Evolutionary conservation across 208 protist species (phyloP), one percentile per base, ranked within the genome.

Genomic region (Tritrichomonas musculus): DNA sequence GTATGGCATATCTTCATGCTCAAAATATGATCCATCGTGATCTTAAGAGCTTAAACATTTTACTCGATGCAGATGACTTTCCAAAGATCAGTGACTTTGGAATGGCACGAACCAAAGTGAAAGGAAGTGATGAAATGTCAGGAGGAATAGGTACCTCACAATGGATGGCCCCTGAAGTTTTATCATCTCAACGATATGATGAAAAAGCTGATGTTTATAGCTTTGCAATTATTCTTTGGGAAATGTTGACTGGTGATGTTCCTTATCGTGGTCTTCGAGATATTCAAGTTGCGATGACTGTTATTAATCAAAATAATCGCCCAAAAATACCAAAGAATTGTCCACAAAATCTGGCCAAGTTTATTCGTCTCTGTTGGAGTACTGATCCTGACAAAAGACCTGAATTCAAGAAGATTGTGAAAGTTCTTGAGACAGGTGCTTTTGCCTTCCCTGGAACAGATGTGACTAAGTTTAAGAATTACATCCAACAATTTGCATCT

Each of bases 181-280:
- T 88, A 39, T 39, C 39, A 14, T 88, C 77, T 0, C 77, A 88
- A 36, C 44, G 47, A 27, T 88, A 53, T 47, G 77, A 88, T 57
- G 77, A 88, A 57, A 88, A 88, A 30, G 33, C 77, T 4, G 77
- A 88, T 88, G 77, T 88, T 57, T 88, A 88, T 47, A 53, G 41
- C 25, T 88, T 57, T 36, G 77, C 47, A 33, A 88, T 88, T 2
- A 57, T 88, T 41, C 30, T 88, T 22, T 88, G 77, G 77, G 77
- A 88, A 88, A 88, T 88, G 77, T 47, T 88, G 8, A 88, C 77
- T 47, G 77, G 77, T 17, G 77, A 88, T 88, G 77, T 88, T 20
- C 77, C 77, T 55, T 88, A 88, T 47, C 44, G 77, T 47, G 77
- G 77, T 39, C 47, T 88, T 39, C 53, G 77, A 88, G 77, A 88